These are phyloP conservation scores for Rubia yunnanensis DNA, from an alignment of 257 asterid species.

Conservation along the genomic window DNA sequence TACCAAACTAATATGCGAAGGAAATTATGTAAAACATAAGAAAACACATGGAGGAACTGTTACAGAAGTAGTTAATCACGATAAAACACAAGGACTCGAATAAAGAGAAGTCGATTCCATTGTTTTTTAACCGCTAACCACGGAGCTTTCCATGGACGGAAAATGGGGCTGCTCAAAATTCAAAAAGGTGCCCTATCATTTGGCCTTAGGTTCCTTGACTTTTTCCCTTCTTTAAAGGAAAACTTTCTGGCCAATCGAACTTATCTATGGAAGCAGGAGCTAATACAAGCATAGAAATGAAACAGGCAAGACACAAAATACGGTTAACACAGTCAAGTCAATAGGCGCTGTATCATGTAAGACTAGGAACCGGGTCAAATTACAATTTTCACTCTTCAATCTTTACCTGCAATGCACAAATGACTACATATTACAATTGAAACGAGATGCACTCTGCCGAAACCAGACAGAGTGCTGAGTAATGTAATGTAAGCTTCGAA, in stretches of 20 bases:
- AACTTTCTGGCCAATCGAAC: background rate
- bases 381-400: background rate
- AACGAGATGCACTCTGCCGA: background rate
- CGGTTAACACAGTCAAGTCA: no score
- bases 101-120: background rate
- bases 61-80: no score
- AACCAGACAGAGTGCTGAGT: background rate
- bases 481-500: background rate
- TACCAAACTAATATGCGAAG: no score
- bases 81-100: no score
- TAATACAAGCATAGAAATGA: background rate
- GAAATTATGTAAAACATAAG: no score
- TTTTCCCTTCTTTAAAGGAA: no score
- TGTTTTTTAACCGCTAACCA: background rate
- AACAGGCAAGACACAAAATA: background rate
- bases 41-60: no score
- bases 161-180: background rate
- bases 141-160: background rate
- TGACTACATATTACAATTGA: background rate
- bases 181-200: background rate
- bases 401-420: background rate
- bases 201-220: background rate
- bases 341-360: no score
- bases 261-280: background rate
- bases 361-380: no score